phyloP scores from a whole-genome alignment of 2,329 filamentous ascomycete genomes.

The Curvularia sp. region DNA sequence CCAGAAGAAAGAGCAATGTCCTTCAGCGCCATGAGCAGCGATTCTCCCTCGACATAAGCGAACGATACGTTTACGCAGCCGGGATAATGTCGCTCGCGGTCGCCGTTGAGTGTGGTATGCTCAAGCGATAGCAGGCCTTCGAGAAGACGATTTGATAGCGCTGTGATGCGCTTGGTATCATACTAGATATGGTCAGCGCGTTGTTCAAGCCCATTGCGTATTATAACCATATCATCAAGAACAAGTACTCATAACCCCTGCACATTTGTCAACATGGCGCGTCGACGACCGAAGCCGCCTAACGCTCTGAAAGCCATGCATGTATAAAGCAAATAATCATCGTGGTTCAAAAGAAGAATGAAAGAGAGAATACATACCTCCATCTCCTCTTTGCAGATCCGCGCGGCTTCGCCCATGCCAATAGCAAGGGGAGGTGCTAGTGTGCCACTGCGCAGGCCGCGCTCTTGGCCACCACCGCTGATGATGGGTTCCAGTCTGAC shows the following conservation, averaged over 20 bases:
- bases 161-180: conserved; percentile 82
- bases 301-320: conserved; percentile 86
- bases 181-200: conserved; percentile 68
- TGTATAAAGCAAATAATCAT: conserved; percentile 86
- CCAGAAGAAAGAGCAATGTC: conserved; percentile 97
- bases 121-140: conserved; percentile 86
- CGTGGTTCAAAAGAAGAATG: conserved; percentile 34
- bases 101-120: conserved; percentile 91
- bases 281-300: conserved; percentile 40
- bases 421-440: conserved; percentile 87
- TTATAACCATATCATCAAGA: neutral
- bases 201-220: neutral
- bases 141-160: conserved; percentile 81
- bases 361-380: conserved; percentile 67
- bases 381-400: conserved; percentile 89
- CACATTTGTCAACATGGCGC: conserved; percentile 62
- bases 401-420: conserved; percentile 94
- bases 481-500: conserved; percentile 96
- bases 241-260: conserved; percentile 68
- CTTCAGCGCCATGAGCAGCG: conserved; percentile 96
- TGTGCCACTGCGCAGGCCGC: conserved; percentile 92
- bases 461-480: conserved; percentile 93
- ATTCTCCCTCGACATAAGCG: conserved; percentile 97
- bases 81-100: conserved; percentile 82
- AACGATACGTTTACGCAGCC: conserved; percentile 99